phyloP scores from a whole-genome alignment of 2,329 filamentous ascomycete species.

The Akanthomyces uredinophilus region DNA sequence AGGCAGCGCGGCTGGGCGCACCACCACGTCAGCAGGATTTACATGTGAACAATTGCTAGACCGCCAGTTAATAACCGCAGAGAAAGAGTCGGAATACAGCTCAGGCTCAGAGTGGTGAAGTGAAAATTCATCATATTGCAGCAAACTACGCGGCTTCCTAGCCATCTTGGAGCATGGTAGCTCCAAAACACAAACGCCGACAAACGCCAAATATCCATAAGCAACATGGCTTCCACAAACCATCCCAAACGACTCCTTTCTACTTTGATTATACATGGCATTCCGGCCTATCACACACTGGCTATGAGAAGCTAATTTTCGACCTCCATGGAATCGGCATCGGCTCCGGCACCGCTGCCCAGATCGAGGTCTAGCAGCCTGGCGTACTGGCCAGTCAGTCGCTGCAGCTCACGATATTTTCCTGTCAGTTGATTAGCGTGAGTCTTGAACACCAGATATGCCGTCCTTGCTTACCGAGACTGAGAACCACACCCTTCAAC shows the following conservation, averaged over 20 bases:
- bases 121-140: not conserved
- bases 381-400: conserved; percentile 92
- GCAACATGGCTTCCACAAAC: not conserved
- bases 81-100: not conserved
- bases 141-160: not conserved
- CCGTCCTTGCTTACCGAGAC: conserved; percentile 64
- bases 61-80: not conserved
- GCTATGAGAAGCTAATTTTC: conserved; percentile 24
- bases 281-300: not conserved
- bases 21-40: not conserved
- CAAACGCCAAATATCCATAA: conserved; percentile 10
- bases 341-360: conserved; percentile 37
- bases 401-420: conserved; percentile 91
- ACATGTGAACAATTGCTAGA: not conserved
- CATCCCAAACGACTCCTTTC: conserved; percentile 1
- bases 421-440: conserved; percentile 48
- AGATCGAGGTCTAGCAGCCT: conserved; percentile 64
- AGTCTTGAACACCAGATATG: not conserved
- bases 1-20: not conserved
- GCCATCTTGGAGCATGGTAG: not conserved
- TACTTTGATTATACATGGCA: conserved; percentile 10
- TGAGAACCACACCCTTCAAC: conserved; percentile 84
- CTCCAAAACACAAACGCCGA: conserved; percentile 10
- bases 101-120: not conserved
- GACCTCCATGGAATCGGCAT: conserved; percentile 40